These are phyloP conservation scores for Phialophora verrucosa DNA, from an alignment of 2,329 filamentous ascomycete species.

Conservation along the genomic window DNA sequence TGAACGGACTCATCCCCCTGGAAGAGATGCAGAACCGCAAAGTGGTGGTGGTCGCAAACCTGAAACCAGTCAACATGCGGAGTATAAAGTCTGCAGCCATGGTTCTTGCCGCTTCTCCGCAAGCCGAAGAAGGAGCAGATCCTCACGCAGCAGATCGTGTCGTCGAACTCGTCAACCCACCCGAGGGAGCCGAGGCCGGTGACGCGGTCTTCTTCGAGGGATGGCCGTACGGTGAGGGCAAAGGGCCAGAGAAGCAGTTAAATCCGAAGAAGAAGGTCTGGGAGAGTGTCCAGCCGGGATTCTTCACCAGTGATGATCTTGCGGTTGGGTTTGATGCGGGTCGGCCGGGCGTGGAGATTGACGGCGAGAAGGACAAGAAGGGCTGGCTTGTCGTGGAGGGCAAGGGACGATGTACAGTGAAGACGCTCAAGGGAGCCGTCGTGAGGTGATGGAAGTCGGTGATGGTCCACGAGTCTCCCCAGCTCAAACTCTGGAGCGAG, in stretches of 20 bases:
- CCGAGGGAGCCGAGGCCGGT: slow-evolving; percentile 77
- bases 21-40: slow-evolving; percentile 97
- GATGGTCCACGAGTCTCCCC: not conserved
- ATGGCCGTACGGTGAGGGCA: slow-evolving; percentile 74
- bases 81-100: slow-evolving; percentile 82
- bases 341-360: slow-evolving; percentile 69
- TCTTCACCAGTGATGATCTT: slow-evolving; percentile 81
- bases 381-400: slow-evolving; percentile 72
- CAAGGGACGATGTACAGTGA: slow-evolving; percentile 82
- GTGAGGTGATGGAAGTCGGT: slow-evolving; percentile 32
- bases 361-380: slow-evolving; percentile 55
- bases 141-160: slow-evolving; percentile 76
- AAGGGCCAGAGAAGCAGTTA: slow-evolving; percentile 77
- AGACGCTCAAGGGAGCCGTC: slow-evolving; percentile 74
- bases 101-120: slow-evolving; percentile 93
- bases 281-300: slow-evolving; percentile 95
- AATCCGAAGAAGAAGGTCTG: slow-evolving; percentile 99
- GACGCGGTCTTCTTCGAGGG: slow-evolving; percentile 93
- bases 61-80: slow-evolving; percentile 99
- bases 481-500: not conserved
- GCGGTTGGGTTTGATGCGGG: slow-evolving; percentile 86
- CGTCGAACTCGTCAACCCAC: slow-evolving; percentile 89
- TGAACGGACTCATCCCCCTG: slow-evolving; percentile 89
- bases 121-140: slow-evolving; percentile 73
- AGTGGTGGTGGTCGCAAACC: slow-evolving; percentile 93